Percentiles rank a stretch among this genome's conserved stretches.
phyloP scores from a whole-genome alignment of 306 rosid genomes.

The Canavalia ensiformis region DNA sequence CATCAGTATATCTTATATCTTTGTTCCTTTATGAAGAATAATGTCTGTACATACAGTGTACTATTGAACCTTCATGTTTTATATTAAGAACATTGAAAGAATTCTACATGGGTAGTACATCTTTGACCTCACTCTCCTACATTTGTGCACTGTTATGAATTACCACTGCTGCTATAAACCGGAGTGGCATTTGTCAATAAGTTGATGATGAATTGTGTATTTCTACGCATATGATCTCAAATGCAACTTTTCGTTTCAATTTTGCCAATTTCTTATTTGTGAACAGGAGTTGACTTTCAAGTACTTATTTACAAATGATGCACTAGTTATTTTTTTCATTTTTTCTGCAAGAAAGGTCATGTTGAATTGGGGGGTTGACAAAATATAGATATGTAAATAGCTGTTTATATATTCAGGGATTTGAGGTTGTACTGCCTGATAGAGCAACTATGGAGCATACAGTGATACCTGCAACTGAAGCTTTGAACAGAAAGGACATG shows the following conservation, averaged over 20 bases:
- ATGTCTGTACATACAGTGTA: neutral
- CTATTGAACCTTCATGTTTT: neutral
- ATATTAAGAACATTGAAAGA: conserved; percentile 2
- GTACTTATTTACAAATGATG: neutral
- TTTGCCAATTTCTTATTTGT: conserved; percentile 17
- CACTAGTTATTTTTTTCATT: conserved; percentile 1
- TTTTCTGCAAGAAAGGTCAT: conserved; percentile 1
- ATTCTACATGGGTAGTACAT: neutral
- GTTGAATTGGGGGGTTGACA: conserved; percentile 32
- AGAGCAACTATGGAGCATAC: conserved; percentile 82
- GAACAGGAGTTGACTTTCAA: conserved; percentile 23
- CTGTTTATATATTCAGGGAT: conserved; percentile 62
- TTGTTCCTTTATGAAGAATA: conserved; percentile 20
- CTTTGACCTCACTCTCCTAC: neutral
- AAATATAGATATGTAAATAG: conserved; percentile 12
- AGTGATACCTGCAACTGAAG: conserved; percentile 76
- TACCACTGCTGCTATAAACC: neutral
- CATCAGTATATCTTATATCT: neutral
- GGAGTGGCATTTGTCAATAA: neutral
- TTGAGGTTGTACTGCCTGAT: conserved; percentile 79
- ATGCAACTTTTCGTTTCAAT: neutral
- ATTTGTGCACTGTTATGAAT: neutral
- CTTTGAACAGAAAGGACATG: conserved; percentile 74
- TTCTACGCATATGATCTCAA: neutral
- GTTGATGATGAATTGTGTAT: neutral